These are phyloP conservation scores for Phytophthora syringae DNA, from an alignment of 352 stramenopile species.

Conservation along the genomic window DNA sequence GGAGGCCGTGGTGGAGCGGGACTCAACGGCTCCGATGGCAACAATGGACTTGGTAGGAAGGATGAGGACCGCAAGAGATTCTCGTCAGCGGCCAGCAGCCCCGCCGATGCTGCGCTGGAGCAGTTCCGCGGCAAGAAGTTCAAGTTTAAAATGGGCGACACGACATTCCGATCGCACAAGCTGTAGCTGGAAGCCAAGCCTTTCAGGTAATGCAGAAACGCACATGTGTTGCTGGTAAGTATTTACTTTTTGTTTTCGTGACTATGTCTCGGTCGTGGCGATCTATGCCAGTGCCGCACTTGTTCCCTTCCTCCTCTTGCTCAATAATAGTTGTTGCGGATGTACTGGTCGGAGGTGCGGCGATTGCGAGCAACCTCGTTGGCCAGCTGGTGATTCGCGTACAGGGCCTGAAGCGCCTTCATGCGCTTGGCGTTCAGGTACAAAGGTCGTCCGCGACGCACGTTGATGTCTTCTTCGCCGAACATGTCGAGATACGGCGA, in stretches of 20 bases:
- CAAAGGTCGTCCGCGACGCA: slow-evolving; percentile 76
- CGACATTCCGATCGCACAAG: slow-evolving; percentile 82
- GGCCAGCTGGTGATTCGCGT: slow-evolving; percentile 80
- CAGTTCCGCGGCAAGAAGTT: slow-evolving; percentile 88
- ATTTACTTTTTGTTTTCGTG: slow-evolving; percentile 6
- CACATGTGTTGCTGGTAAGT: neutral
- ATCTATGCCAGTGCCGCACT: slow-evolving; percentile 5
- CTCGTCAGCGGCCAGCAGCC: slow-evolving; percentile 27
- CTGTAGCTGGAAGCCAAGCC: slow-evolving; percentile 44
- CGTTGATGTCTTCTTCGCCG: slow-evolving; percentile 88
- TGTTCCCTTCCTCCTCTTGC: neutral
- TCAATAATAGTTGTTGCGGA: slow-evolving; percentile 88
- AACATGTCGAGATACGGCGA: slow-evolving; percentile 91
- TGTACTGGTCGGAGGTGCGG: slow-evolving; percentile 88
- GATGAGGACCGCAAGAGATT: slow-evolving; percentile 52
- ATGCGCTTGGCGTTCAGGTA: slow-evolving; percentile 81
- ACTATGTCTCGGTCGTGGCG: slow-evolving; percentile 1
- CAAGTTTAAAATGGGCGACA: slow-evolving; percentile 88
- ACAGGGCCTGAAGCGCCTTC: slow-evolving; percentile 70
- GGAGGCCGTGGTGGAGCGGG: slow-evolving; percentile 11
- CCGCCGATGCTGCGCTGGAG: slow-evolving; percentile 59
- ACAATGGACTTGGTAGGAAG: slow-evolving; percentile 27
- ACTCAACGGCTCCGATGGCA: slow-evolving; percentile 19
- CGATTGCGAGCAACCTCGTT: slow-evolving; percentile 86
- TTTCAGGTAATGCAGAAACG: slow-evolving; percentile 1